Evolutionary conservation across 140 eudicot genomes (phyloP).

Genomic region (Oenanthe javanica): DNA sequence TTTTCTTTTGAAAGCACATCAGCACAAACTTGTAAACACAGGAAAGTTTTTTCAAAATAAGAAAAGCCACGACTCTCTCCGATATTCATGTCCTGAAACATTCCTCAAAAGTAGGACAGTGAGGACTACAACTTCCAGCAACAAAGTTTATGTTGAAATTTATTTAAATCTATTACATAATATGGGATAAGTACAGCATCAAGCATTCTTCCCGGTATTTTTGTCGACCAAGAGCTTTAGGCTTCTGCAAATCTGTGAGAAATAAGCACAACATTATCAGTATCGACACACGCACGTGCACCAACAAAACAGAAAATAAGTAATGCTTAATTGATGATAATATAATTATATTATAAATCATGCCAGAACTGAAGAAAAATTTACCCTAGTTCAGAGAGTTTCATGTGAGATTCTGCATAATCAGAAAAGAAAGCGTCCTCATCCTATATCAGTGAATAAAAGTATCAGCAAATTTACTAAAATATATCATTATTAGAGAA

Average conservation of each 20-base stretch:
- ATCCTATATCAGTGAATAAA: neutral
- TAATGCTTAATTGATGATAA: neutral
- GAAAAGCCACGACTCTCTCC: too few species aligned
- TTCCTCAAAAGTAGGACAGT: too few species aligned
- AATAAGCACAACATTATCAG: neutral
- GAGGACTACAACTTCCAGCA: neutral
- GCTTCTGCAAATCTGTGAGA: conserved; percentile 3
- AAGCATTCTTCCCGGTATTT: neutral
- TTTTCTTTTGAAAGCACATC: too few species aligned
- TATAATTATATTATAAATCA: neutral
- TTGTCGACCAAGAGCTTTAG: neutral
- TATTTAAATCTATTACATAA: neutral
- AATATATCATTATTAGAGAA: neutral
- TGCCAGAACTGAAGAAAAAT: neutral
- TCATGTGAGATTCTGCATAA: conserved; percentile 4
- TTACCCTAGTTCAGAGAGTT: conserved; percentile 10
- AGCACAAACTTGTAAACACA: too few species aligned
- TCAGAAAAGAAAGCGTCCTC: neutral
- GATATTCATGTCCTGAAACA: too few species aligned
- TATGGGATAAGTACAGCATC: neutral
- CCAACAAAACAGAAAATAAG: neutral
- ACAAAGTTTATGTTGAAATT: neutral
- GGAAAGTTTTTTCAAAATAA: too few species aligned
- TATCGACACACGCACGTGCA: too few species aligned
- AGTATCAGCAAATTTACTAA: neutral